Evolutionary conservation across 1,139 yeast genomes (phyloP).

Genomic region (Suhomyces choctaworum): DNA sequence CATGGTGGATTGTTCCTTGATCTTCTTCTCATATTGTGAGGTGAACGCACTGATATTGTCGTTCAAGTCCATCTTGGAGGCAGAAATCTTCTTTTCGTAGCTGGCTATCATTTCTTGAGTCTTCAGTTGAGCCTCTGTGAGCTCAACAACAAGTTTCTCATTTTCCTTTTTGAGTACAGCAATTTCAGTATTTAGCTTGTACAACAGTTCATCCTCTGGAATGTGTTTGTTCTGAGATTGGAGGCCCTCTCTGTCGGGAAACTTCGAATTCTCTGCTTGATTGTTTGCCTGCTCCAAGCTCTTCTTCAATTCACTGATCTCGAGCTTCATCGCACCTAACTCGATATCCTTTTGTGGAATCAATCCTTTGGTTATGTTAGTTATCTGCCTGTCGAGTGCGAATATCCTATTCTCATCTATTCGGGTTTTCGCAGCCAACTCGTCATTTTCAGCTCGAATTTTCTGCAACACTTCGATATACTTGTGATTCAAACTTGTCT

Average conservation of each 20-base stretch:
- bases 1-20: slow-evolving; percentile 33
- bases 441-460: slow-evolving; percentile 21
- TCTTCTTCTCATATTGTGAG: slow-evolving; percentile 21
- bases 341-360: slow-evolving; percentile 29
- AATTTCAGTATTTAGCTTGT: slow-evolving; percentile 23
- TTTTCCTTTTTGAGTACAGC: slow-evolving; percentile 22
- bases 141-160: slow-evolving; percentile 18
- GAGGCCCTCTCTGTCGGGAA: too few species aligned
- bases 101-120: slow-evolving; percentile 20
- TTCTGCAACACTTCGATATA: slow-evolving; percentile 2
- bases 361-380: not conserved
- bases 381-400: not conserved
- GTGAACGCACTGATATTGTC: slow-evolving; percentile 15
- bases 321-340: slow-evolving; percentile 21
- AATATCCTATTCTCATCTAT: slow-evolving; percentile 1
- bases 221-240: not conserved
- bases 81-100: slow-evolving; percentile 26
- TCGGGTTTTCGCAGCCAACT: too few species aligned
- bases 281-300: not conserved
- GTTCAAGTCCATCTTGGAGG: slow-evolving; percentile 27
- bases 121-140: slow-evolving; percentile 17
- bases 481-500: not conserved
- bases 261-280: too few species aligned
- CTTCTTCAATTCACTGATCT: slow-evolving; percentile 16
- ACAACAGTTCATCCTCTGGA: slow-evolving; percentile 21